Percentiles rank a stretch among this genome's conserved stretches.
These are phyloP conservation scores for Aeminium ludgeri DNA, from an alignment of 495 filamentous ascomycete genomes.

Conservation along the genomic window DNA sequence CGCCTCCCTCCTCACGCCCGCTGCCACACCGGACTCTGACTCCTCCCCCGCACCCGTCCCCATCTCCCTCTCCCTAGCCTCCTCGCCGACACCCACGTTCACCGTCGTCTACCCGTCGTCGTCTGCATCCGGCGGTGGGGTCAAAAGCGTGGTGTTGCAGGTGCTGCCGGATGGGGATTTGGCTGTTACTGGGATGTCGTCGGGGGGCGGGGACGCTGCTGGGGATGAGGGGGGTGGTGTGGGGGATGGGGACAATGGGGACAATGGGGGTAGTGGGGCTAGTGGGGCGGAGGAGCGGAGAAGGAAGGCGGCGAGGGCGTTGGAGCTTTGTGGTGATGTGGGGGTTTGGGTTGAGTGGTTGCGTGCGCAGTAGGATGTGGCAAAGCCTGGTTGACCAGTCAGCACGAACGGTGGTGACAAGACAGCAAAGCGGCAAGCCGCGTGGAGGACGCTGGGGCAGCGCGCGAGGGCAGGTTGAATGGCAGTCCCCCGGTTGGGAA, in stretches of 20 bases:
- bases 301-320: slow-evolving; percentile 16
- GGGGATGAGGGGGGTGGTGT: slow-evolving; percentile 6
- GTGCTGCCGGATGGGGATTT: slow-evolving; percentile 19
- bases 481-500: no score
- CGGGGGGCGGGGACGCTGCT: background rate
- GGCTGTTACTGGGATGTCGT: slow-evolving; percentile 3
- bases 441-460: no score
- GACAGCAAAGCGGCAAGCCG: background rate
- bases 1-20: slow-evolving; percentile 4
- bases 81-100: slow-evolving; percentile 8
- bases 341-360: slow-evolving; percentile 25
- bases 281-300: no score
- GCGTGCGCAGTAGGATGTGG: background rate
- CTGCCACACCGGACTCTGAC: background rate
- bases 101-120: slow-evolving; percentile 7
- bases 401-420: background rate
- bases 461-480: no score
- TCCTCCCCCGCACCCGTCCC: background rate
- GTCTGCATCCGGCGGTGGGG: background rate
- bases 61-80: slow-evolving; percentile 9
- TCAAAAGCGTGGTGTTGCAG: slow-evolving; percentile 12
- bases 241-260: no score
- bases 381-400: background rate
- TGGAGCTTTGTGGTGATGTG: slow-evolving; percentile 21
- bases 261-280: no score